Conservation (phyloP, 176 grass and related monocot species). For the Lolium rigidum region DNA sequence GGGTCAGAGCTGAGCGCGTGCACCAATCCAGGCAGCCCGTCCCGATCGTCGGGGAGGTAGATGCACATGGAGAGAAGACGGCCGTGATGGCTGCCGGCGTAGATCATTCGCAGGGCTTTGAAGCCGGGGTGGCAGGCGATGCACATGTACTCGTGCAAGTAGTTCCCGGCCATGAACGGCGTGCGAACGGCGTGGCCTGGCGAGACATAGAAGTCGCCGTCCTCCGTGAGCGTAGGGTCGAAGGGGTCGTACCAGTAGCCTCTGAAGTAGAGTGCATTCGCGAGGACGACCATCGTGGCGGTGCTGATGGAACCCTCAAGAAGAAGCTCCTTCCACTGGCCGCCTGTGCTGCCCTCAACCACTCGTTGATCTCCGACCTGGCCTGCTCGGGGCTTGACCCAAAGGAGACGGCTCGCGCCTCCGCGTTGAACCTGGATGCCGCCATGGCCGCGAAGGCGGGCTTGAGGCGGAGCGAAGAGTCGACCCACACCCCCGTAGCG, state of each 20-base stretch:
- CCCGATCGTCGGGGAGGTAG: conserved; percentile 40
- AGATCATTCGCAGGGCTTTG: not conserved
- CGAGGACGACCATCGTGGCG: conserved; percentile 8
- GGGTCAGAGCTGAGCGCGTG: conserved; percentile 10
- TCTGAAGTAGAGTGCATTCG: conserved; percentile 3
- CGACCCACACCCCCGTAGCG: conserved; percentile 34
- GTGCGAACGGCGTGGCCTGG: not conserved
- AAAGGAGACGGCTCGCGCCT: not conserved
- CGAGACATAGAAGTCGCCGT: conserved; percentile 32
- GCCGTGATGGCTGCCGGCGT: not conserved
- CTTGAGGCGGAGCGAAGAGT: conserved; percentile 5
- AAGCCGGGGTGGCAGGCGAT: not conserved
- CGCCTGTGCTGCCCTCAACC: not conserved
- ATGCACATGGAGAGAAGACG: conserved; percentile 38
- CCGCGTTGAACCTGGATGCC: not conserved
- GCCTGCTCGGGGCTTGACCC: not conserved
- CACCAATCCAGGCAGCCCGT: not conserved
- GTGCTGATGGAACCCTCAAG: not conserved
- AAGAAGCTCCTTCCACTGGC: not conserved
- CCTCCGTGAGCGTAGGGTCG: not conserved
- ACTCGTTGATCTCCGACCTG: conserved; percentile 30
- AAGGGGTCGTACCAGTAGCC: conserved; percentile 10
- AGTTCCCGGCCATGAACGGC: conserved; percentile 12
- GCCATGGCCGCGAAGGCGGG: conserved; percentile 8
- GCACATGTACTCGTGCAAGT: not conserved